phyloP scores from a whole-genome alignment of 2,329 filamentous ascomycete genomes.

The Cercospora zeae-maydis region DNA sequence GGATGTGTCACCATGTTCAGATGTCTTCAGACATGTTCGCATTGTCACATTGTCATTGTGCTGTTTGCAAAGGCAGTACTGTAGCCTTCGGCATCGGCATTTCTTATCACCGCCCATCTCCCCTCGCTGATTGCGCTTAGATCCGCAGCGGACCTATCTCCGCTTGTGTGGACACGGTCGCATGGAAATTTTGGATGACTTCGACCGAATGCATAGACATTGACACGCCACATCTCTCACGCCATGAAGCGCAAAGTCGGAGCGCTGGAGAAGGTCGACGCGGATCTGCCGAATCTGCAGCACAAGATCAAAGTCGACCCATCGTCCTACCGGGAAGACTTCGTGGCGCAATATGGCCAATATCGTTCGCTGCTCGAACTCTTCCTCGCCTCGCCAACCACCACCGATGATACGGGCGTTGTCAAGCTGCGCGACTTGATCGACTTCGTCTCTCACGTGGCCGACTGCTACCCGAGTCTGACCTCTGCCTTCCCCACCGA shows the following conservation, averaged over 20 bases:
- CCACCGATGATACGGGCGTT: conserved; percentile 71
- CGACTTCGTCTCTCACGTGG: conserved; percentile 88
- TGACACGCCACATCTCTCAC: neutral
- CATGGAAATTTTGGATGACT: neutral
- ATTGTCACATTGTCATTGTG: neutral
- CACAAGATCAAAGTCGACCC: conserved; percentile 89
- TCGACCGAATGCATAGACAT: neutral
- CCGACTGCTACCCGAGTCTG: conserved; percentile 85
- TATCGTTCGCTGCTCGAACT: conserved; percentile 90
- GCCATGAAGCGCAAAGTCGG: conserved; percentile 89
- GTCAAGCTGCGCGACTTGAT: conserved; percentile 87
- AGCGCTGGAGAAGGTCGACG: conserved; percentile 92
- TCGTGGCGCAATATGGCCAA: conserved; percentile 80
- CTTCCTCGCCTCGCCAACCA: conserved; percentile 78
- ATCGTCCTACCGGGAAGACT: conserved; percentile 86
- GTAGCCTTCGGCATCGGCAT: neutral
- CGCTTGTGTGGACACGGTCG: neutral
- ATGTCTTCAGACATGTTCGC: neutral
- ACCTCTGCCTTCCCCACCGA: conserved; percentile 74
- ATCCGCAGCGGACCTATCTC: neutral
- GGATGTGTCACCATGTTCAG: neutral
- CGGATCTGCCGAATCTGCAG: conserved; percentile 82
- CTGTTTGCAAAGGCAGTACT: neutral
- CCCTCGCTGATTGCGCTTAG: neutral
- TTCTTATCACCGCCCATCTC: neutral